Conservation (phyloP, 345 rosid genomes). For the Gynandropsis gynandra region DNA sequence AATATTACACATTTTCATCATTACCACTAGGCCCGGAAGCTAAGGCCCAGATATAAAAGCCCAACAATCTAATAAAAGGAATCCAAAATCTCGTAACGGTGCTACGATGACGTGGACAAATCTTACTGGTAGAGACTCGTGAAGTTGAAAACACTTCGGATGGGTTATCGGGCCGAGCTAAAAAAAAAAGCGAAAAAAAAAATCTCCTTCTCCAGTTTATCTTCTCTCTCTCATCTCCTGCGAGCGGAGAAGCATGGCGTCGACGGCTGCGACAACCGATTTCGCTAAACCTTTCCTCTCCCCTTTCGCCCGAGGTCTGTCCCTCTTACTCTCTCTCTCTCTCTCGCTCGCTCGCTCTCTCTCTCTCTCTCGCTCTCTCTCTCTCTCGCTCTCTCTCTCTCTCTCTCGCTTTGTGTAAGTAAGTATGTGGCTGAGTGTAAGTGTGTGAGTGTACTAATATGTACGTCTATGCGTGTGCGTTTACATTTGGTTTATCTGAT, state of each 20-base stretch:
- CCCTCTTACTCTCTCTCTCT: no score
- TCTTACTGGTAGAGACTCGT: no score
- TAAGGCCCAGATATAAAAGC: no score
- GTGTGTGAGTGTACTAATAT: background rate
- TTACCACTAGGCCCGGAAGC: no score
- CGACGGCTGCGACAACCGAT: constrained; percentile 31
- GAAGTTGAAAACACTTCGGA: no score
- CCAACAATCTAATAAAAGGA: no score
- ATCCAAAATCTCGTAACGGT: no score
- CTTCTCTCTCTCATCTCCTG: constrained; percentile 14
- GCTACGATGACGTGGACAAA: no score
- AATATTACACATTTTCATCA: no score
- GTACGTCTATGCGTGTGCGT: background rate
- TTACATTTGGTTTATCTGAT: constrained; percentile 4
- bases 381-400: background rate
- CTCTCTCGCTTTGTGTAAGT: background rate
- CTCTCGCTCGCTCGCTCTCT: no score
- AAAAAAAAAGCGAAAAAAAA: background rate
- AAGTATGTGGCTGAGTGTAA: background rate
- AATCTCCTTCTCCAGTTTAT: background rate
- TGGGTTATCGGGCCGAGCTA: no score
- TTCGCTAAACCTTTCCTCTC: constrained; percentile 34
- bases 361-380: no score
- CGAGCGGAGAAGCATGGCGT: constrained; percentile 35
- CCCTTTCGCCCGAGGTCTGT: constrained; percentile 33